phyloP scores from a whole-genome alignment of 306 rosid genomes.

The Cicer judaicum region DNA sequence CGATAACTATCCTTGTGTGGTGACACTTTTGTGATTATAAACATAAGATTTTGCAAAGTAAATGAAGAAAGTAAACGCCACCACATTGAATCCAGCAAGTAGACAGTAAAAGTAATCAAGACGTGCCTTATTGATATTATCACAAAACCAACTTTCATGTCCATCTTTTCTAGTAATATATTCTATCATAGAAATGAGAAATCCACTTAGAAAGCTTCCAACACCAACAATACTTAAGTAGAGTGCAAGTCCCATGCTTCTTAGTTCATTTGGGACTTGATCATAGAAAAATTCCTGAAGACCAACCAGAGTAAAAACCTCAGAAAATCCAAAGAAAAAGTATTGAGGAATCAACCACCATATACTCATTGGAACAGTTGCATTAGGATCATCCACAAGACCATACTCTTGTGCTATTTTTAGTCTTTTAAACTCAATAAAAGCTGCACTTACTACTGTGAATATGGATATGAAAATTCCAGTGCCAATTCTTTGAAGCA shows the following conservation, averaged over 20 bases:
- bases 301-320: constrained; percentile 72
- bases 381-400: constrained; percentile 59
- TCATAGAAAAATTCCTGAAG: constrained; percentile 83
- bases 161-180: constrained; percentile 46
- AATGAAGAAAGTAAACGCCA: constrained; percentile 43
- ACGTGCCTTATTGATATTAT: constrained; percentile 70
- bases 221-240: constrained; percentile 67
- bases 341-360: constrained; percentile 84
- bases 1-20: background rate
- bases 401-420: constrained; percentile 59
- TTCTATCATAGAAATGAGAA: constrained; percentile 58
- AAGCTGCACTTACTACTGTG: constrained; percentile 58
- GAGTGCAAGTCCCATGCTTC: constrained; percentile 74
- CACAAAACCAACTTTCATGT: constrained; percentile 60
- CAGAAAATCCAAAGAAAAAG: constrained; percentile 58
- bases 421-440: constrained; percentile 64
- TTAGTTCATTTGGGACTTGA: constrained; percentile 67
- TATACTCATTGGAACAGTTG: constrained; percentile 68
- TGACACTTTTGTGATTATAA: constrained; percentile 32
- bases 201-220: constrained; percentile 70
- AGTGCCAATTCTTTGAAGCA: constrained; percentile 72
- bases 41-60: constrained; percentile 45
- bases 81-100: constrained; percentile 54
- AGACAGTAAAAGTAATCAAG: constrained; percentile 77
- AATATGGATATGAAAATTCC: constrained; percentile 60